Evolutionary conservation across 352 stramenopile species (phyloP), one percentile per base, ranked within the genome.

Genomic region (Pythium periplocum): DNA sequence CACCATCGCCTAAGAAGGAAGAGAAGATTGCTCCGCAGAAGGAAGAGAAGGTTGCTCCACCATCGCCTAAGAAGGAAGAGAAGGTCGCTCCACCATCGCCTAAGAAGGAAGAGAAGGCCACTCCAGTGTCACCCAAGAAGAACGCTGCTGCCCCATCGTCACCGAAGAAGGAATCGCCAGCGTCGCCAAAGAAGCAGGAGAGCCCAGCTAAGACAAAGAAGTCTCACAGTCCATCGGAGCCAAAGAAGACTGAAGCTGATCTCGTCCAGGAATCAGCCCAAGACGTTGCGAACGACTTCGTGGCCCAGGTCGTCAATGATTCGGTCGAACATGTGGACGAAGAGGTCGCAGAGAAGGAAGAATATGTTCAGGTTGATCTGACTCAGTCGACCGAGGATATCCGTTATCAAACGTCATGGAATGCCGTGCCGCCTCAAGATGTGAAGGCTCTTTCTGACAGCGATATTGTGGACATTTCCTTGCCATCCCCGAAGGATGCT

Each of bases 281-380:
- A 12, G 73, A 84, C 48, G 66, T 68, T 45, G 73, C 66, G 11
- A 64, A 45, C 49, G 60, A 47, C 17, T 78, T 86, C 54, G 59
- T 82, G 2, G 64, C 70, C 8, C 63, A 80, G 4, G 49, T 79
- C 6, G 55, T 89, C 37, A 59, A 69, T 30, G 62, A 76, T 43
- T 80, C 75, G 10, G 55, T 84, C 5, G 45, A 66, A 66, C 47
- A 85, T 33, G 53, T 73, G 2, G 53, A 71, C 43, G 66, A 69
- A 47, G 55, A 73, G 35, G 41, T 43, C 5, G 59, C 37, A 4
- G 73, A 84, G 38, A 75, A 75, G 40, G 78, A 89, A 8, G 75
- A 85, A 47, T 89, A 83, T 49, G 75, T 89, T 17, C 66, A 85
- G 32, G 75, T 89, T 44, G 76, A 89, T 4, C 59, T 89, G 44